Percentiles rank a stretch among this genome's conserved stretches.
phyloP scores from a whole-genome alignment of 176 grass and related monocot species.

The Triticum dicoccoides region DNA sequence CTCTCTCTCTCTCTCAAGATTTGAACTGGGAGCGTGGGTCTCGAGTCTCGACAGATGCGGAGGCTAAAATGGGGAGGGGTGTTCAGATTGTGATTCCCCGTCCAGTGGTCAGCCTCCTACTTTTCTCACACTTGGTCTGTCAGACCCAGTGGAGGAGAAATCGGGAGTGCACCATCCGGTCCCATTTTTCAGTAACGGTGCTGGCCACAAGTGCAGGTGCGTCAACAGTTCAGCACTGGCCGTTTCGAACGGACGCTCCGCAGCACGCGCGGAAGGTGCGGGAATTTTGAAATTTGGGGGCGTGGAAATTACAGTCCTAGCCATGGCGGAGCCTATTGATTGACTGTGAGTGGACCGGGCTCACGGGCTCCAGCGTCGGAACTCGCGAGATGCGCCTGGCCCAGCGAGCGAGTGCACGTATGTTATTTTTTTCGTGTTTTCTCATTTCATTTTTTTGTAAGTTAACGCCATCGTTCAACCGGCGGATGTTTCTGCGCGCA shows the following conservation, averaged over 20 bases:
- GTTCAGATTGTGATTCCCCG: background rate
- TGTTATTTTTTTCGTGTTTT: no score
- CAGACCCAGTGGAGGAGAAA: background rate
- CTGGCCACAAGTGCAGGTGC: rapidly evolving
- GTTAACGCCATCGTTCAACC: no score
- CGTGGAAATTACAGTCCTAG: background rate
- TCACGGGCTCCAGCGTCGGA: background rate
- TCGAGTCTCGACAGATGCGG: background rate
- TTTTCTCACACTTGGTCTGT: background rate
- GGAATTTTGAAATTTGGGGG: conserved; percentile 26
- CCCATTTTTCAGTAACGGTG: background rate
- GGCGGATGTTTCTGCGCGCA: no score
- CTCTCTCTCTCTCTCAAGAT: background rate
- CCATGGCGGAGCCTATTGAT: background rate
- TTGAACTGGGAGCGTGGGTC: background rate
- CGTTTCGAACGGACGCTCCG: background rate
- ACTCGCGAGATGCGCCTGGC: no score
- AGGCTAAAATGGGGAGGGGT: conserved; percentile 30
- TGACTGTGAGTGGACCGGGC: no score
- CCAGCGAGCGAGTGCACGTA: no score
- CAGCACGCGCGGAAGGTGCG: background rate
- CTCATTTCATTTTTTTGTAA: no score
- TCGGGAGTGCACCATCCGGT: background rate
- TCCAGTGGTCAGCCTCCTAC: background rate
- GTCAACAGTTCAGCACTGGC: no score